Evolutionary conservation across 2,329 filamentous ascomycete genomes (phyloP), one percentile per base, ranked within the genome.

Genomic region (Hymenoscyphus fructigenus): DNA sequence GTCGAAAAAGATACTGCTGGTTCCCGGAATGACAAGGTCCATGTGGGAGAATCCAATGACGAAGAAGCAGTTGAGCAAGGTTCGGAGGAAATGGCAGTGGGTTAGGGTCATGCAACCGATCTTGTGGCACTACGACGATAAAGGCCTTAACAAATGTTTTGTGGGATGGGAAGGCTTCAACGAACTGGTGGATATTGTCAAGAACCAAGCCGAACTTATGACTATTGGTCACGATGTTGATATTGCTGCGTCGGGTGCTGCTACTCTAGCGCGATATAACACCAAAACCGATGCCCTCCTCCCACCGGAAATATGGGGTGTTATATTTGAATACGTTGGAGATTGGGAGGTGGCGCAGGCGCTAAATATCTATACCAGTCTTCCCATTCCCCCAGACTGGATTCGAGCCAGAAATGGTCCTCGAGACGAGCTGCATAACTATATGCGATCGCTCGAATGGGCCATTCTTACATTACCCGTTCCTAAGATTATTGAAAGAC

Each of bases 1-100:
- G 0, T 89, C 89, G 6, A 97, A 97, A 79, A 91, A 89, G 71
- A 90, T 96, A 34, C 79, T 97, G 59, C 80, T 97, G 64, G 88
- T 96, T 6, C 93, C 93, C 0, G 92, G 91, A 69, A 96, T 97
- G 93, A 94, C 91, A 38, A 87, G 87, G 1, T 85, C 91, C 66
- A 93, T 94, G 87, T 96, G 92, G 92, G 88, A 93, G 74, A 93
- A 95, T 72, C 92, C 93, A 2, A 88, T 93, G 79, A 96, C 92
- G 17, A 91, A 91, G 79, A 90, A 92, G 72, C 93, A 97, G 75
- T 84, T 97, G 66, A 90, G 86, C 77, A 95, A 96, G 78, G 86
- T 97, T 53, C 85, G 89, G 68, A 83, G 87, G 68, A 93, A 92
- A 76, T 96, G 92, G 92, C 89, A 88, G 61, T 97, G 92, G 92